phyloP scores from a whole-genome alignment of 305 asterid genomes.

The Ajuga reptans region DNA sequence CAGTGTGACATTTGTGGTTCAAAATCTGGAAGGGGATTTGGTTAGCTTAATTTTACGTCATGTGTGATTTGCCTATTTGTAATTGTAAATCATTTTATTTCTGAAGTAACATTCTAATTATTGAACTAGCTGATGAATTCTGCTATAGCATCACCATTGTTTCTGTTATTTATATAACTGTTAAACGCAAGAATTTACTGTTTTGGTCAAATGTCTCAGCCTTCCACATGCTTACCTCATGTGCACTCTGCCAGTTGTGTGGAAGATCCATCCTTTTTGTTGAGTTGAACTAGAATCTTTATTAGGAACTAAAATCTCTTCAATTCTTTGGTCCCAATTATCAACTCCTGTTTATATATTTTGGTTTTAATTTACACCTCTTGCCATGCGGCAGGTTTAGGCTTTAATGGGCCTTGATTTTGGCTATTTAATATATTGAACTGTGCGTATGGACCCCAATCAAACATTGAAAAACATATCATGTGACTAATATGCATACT shows the following conservation, averaged over 20 bases:
- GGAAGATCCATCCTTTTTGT: not conserved
- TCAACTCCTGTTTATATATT: not conserved
- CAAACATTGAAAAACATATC: not conserved
- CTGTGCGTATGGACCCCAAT: not conserved
- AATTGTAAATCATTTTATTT: not conserved
- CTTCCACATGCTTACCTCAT: not conserved
- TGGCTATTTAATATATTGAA: not conserved
- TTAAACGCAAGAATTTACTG: not conserved
- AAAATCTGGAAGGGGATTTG: slow-evolving; percentile 96
- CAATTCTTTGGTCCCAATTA: not conserved
- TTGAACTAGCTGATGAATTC: not conserved
- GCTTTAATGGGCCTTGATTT: not conserved
- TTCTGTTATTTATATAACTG: slow-evolving; percentile 8
- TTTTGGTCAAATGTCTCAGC: not conserved
- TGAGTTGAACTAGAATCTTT: not conserved
- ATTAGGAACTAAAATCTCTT: not conserved
- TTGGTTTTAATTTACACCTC: not conserved
- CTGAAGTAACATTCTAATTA: not conserved
- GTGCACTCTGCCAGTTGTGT: not conserved
- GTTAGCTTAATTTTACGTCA: slow-evolving; percentile 36
- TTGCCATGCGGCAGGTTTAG: not conserved
- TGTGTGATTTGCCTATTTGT: slow-evolving; percentile 7
- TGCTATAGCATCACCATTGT: not conserved
- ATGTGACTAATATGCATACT: not conserved
- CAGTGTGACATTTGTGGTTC: slow-evolving; percentile 89